Evolutionary conservation across 306 rosid genomes (phyloP), one percentile per base, ranked within the genome.

Genomic region (Carpinus viminea): DNA sequence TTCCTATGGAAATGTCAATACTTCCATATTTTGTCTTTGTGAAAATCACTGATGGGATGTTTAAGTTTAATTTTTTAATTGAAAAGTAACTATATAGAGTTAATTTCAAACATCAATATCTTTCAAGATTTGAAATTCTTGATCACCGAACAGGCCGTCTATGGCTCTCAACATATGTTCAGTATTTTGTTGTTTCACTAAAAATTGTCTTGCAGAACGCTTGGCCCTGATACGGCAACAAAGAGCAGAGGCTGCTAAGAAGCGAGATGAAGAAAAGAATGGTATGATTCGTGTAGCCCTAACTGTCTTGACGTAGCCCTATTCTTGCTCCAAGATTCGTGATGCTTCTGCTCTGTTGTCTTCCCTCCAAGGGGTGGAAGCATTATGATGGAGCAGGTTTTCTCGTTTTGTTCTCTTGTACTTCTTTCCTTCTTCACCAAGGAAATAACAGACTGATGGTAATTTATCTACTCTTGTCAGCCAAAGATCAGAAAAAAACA

Each of bases 171-270:
- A n/a, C 18, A 66, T 46, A 17, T 66, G 24, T 66, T 38, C 18
- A 17, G 7, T 7, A 64, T 64, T 31, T 69, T 45, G 17, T 69
- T 68, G 73, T 7, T 20, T 69, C 34, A 43, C 51, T 47, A 69
- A 69, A 46, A 69, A 45, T 21, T 18, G 7, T 45, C 8, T 31
- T 72, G 76, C 76, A 72, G 76, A 72, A 53, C 76, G 76, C 62
- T 34, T 72, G 8, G 62, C 76, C 28, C 10, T 72, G 51, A 84
- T 88, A 79, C 79, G 92, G 8, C 88, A 82, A 78, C 90, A 88
- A 75, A 86, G 92, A 76, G 92, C 86, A 28, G 92, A 86, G 28
- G 92, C 90, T 78, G 92, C 92, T 72, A 84, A 78, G 73, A 88
- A 84, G 81, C 78, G 90, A 75, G 86, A 86, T 70, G 92, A 88